Base-by-base conservation (phyloP, 192 early-diverging fungal genomes). In the Coemansia sp. region DNA sequence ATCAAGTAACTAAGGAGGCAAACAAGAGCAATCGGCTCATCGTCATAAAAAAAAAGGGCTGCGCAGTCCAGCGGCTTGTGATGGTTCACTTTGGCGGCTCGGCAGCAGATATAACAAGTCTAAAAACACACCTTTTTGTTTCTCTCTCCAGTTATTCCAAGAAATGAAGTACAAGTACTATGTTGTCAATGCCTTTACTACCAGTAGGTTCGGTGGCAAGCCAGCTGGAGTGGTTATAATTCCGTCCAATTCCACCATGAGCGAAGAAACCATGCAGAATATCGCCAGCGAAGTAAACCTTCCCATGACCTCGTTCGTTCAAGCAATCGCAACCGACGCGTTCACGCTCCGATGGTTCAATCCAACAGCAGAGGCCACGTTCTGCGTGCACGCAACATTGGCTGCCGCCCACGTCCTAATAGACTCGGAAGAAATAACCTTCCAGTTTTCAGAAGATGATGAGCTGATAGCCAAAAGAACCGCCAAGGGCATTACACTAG, bases 251-350 rank as follows among this genome's bases (percentile, higher is more conserved):
- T 28, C 58, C 32, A 6, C 32, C 10, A 34, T 34, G 32, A 34
- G 32, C 41, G 39, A 53, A 4, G 28, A 6, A 10, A 38, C 40
- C 5, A 49, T 68, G 63, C 49, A 66, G 23, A 47, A 26, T 9
- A 68, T 79, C 16, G 62, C 69, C 12, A 49, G 51, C 34, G 79
- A 80, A 31, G 43, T 80, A 30, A 76, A 71, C 46, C 68, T 64
- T 4, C 46, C 63, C 20, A 75, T 71, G 40, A 76, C 79, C 9
- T 72, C 79, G 11, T 80, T 80, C 38, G 38, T 80, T 17, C 38
- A 62, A 36, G 12, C 28, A 16, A 18, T 2, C 5, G 7, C 5
- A 4, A 14, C 10, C n/a, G 6, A 28, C 8, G 8, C 3, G 1
- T 64, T 41, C 39, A 38, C 40, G 2, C 52, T 68, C 7, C 41